A percentile compares a stretch with the other conserved stretches of the same genome.
Conservation (phyloP, 768 basidiomycete genomes). For the Trametes cingulata region DNA sequence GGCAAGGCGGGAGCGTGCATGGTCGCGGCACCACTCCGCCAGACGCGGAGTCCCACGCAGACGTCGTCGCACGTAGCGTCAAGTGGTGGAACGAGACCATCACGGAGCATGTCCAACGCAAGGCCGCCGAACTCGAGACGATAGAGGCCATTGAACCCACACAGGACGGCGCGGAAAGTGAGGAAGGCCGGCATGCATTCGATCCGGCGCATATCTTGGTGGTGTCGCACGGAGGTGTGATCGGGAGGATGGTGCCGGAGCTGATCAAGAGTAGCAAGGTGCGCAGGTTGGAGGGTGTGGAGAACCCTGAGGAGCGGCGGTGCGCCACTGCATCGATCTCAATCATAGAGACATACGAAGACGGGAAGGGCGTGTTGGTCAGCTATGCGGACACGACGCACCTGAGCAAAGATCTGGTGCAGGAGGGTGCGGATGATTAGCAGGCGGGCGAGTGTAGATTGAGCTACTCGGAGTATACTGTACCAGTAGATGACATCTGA, state of each 20-base stretch:
- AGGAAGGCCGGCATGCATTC: conserved; percentile 10
- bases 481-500: too few relatives aligned
- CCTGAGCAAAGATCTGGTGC: conserved; percentile 41
- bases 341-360: conserved; percentile 51
- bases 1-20: conserved; percentile 48
- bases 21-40: conserved; percentile 20
- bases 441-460: background rate
- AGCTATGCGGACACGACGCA: conserved; percentile 60
- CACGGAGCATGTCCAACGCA: conserved; percentile 29
- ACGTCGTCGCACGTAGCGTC: conserved; percentile 49
- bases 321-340: conserved; percentile 61
- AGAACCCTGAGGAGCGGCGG: conserved; percentile 30
- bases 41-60: conserved; percentile 38
- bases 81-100: conserved; percentile 64
- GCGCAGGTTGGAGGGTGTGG: conserved; percentile 36
- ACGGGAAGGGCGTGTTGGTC: conserved; percentile 43
- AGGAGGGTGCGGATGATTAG: conserved; percentile 54
- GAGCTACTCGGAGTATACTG: too few relatives aligned
- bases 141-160: background rate
- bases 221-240: conserved; percentile 68
- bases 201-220: conserved; percentile 51
- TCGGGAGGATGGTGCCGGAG: conserved; percentile 51
- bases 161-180: background rate
- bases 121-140: conserved; percentile 5
- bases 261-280: conserved; percentile 45